Percentiles rank a stretch among this genome's conserved stretches.
phyloP scores from a whole-genome alignment of 352 stramenopile genomes.

The Phytophthora megakarya region DNA sequence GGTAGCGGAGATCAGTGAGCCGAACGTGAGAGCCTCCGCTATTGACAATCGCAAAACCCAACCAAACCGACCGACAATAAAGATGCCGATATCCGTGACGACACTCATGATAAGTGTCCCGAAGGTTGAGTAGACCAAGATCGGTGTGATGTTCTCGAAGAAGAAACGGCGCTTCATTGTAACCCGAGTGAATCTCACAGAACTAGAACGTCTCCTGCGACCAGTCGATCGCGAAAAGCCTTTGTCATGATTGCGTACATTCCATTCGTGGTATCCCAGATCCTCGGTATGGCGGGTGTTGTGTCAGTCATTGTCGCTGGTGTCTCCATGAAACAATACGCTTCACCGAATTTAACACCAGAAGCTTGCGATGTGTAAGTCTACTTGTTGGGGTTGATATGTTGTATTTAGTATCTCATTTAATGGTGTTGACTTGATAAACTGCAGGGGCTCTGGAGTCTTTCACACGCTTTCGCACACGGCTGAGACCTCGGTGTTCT shows the following conservation, averaged over 20 bases:
- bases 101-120: conserved; percentile 92
- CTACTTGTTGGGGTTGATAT: neutral
- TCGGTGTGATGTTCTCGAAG: conserved; percentile 91
- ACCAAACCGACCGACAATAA: conserved; percentile 64
- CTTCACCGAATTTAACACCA: conserved; percentile 81
- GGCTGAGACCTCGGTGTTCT: conserved; percentile 92
- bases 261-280: conserved; percentile 73
- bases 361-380: conserved; percentile 84
- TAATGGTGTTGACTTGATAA: conserved; percentile 4
- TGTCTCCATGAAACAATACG: conserved; percentile 92
- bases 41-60: conserved; percentile 82
- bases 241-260: conserved; percentile 90
- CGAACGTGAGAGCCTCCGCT: conserved; percentile 91
- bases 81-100: conserved; percentile 80
- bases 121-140: conserved; percentile 89
- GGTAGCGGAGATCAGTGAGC: conserved; percentile 92
- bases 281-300: conserved; percentile 89
- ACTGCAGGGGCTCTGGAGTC: conserved; percentile 79
- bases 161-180: conserved; percentile 93
- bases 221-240: no score
- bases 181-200: no score
- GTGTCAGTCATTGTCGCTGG: conserved; percentile 94
- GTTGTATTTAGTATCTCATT: neutral
- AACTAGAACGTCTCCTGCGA: no score
- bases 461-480: conserved; percentile 93